Base-by-base conservation (phyloP, 1,139 yeast genomes). In the Nakaseomyces bracarensis region DNA sequence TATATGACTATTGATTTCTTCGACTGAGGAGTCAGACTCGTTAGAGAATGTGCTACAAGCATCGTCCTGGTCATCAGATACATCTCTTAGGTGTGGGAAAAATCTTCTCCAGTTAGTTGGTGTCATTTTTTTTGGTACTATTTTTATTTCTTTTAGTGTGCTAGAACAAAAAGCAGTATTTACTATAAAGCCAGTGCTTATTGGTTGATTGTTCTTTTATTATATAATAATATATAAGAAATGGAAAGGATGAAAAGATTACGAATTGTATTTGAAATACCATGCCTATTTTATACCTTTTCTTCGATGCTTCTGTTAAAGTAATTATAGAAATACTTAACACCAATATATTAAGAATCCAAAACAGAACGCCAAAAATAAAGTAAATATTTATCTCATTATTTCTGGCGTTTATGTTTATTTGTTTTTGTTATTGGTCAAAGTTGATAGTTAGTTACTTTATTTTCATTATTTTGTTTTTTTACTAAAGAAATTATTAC, bases 31-130 rank as follows among this genome's bases (percentile, higher is more conserved):
- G 16, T 33, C 36, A 33, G 36, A 7, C 4, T 20, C 36, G 21
- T n/a, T 21, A 5, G 36, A 33, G 4, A 13, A 4, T 14, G 26
- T 33, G 11, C 36, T 33, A 4, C 26, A 8, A 10, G 18, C 36
- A 20, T 33, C 36, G 18, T 33, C 26, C 14, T 20, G 9, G 20
- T 54, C 59, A 33, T 55, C 60, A n/a, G 60, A 57, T 10, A 57
- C 38, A 2, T 44, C 43, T 37, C 61, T 52, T 29, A 54, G 39
- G 37, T 49, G 59, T 15, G 60, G 60, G 13, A 55, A 15, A 39
- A 27, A 50, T 18, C 39, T 42, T 39, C 29, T 52, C 52, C 50
- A 50, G 26, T 33, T 30, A 30, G 34, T 3, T 8, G 11, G 11
- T 16, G 34, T 4, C 34, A 30, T 30, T 8, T 5, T 28, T 14